Percentiles rank a stretch among this genome's conserved stretches.
phyloP scores from a whole-genome alignment of 2,329 filamentous ascomycete species.

The Cyphellophora europaea region DNA sequence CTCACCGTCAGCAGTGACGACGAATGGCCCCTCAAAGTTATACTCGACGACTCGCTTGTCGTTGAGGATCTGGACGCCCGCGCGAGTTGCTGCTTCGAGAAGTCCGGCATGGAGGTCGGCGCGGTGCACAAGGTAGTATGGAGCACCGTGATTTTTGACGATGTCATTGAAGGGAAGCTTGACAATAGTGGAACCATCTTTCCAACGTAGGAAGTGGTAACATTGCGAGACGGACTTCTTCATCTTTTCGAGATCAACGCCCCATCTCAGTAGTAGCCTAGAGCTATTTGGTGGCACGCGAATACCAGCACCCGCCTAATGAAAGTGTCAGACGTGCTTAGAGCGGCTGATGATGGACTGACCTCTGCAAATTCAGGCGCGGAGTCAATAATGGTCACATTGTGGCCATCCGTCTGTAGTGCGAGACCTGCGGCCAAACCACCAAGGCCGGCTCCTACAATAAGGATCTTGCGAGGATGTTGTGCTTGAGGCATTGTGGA shows the following conservation, averaged over 20 bases:
- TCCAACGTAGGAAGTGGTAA: slow-evolving; percentile 28
- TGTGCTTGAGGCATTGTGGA: too few relatives aligned
- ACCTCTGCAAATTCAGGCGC: too few relatives aligned
- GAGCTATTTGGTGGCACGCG: slow-evolving; percentile 19
- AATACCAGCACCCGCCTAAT: slow-evolving; percentile 18
- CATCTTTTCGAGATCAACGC: too few relatives aligned
- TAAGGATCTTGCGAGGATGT: too few relatives aligned
- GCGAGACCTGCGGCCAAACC: too few relatives aligned
- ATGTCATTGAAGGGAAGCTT: slow-evolving; percentile 22
- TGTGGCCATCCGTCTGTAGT: too few relatives aligned
- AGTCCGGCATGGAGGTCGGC: slow-evolving; percentile 39
- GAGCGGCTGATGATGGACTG: too few relatives aligned
- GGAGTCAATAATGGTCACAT: too few relatives aligned
- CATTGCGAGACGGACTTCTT: slow-evolving; percentile 22
- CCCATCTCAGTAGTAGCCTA: slow-evolving; percentile 13
- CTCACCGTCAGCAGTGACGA: slow-evolving; percentile 32
- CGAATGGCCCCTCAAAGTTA: slow-evolving; percentile 22
- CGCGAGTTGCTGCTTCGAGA: slow-evolving; percentile 27
- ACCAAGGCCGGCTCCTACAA: too few relatives aligned
- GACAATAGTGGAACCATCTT: slow-evolving; percentile 24
- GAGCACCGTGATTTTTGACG: too few relatives aligned
- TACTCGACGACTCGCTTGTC: slow-evolving; percentile 14
- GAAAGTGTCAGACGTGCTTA: slow-evolving; percentile 17
- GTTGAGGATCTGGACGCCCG: slow-evolving; percentile 29
- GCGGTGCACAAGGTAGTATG: slow-evolving; percentile 41